Base-by-base conservation (phyloP, 2,329 filamentous ascomycete species). In the Huntiella abstrusa region DNA sequence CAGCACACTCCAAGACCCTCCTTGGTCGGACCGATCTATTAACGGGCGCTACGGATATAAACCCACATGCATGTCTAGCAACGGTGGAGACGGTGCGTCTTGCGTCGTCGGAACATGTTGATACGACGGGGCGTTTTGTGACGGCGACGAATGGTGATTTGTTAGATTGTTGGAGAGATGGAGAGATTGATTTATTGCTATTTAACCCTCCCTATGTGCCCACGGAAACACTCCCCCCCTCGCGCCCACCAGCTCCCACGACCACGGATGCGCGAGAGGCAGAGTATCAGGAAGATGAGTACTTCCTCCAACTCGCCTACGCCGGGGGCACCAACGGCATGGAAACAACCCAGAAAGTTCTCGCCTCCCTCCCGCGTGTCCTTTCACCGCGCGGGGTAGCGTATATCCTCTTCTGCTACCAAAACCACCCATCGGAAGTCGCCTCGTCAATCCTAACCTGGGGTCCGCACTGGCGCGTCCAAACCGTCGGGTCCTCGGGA, bases 121-220 rank as follows among this genome's bases (percentile, higher is more conserved):
- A 17, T n/a, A 40, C 40, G 5, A 51, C 55, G 0, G 48, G 47
- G 5, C 61, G 60, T 11, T 83, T 80, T 54, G 61, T 91, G 5
- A 80, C 76, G 36, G 72, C 79, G 13, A 58, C 80, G 19, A 76
- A 76, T 49, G 79, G 74, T 1, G 84, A 96, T 57, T 68, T 98
- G 1, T 68, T 71, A 4, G 61, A 70, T 2, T 65, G 78, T 1
- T 63, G 92, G 36, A 57, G 64, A 0, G 48, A 43, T 10, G 12
- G 22, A 3, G 62, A 63, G 35, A 71, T 93, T 4, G 91, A 98
- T 58, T 71, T 98, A 8, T 69, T 98, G 51, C 71, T 98, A 22
- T 98, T 96, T 69, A 98, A 98, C 58, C 91, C 91, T 45, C 91
- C 91, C 0, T 98, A 98, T 59, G 91, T 98, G 11, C 91, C 91